Percentiles rank a stretch among this genome's conserved stretches.
Evolutionary conservation across 495 filamentous ascomycete species (phyloP).

Genomic region (Hypoxylon rickii): DNA sequence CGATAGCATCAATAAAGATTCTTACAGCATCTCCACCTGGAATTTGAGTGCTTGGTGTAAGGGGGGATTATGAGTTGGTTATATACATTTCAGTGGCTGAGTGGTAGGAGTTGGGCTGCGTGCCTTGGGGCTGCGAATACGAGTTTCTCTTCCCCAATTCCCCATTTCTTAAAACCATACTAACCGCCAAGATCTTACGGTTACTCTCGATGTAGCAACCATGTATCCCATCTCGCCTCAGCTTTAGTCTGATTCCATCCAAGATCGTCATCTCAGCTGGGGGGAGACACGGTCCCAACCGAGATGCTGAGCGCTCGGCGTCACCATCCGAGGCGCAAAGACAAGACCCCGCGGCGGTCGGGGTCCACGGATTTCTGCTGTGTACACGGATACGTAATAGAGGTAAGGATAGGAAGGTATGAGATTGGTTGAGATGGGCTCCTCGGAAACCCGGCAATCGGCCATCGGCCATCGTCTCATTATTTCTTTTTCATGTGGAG

Average conservation of each 20-base stretch:
- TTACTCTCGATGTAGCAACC: constrained; percentile 20
- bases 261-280: too few species aligned
- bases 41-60: too few species aligned
- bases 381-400: too few species aligned
- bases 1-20: neutral
- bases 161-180: constrained; percentile 7
- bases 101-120: constrained; percentile 4
- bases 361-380: too few species aligned
- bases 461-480: constrained; percentile 46
- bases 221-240: constrained; percentile 17
- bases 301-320: too few species aligned
- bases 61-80: constrained; percentile 13
- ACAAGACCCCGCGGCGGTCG: too few species aligned
- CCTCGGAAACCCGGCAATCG: neutral
- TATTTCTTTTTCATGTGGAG: constrained; percentile 65
- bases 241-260: too few species aligned
- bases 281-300: too few species aligned
- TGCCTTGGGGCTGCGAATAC: constrained; percentile 24
- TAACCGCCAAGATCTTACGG: constrained; percentile 21
- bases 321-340: too few species aligned
- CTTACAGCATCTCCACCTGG: too few species aligned
- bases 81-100: constrained; percentile 23
- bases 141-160: constrained; percentile 20
- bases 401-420: too few species aligned
- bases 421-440: too few species aligned